Percentiles rank a stretch among this genome's conserved stretches.
These are phyloP conservation scores for Tylopilus subfusipes DNA, from an alignment of 768 basidiomycete species.

Conservation along the genomic window DNA sequence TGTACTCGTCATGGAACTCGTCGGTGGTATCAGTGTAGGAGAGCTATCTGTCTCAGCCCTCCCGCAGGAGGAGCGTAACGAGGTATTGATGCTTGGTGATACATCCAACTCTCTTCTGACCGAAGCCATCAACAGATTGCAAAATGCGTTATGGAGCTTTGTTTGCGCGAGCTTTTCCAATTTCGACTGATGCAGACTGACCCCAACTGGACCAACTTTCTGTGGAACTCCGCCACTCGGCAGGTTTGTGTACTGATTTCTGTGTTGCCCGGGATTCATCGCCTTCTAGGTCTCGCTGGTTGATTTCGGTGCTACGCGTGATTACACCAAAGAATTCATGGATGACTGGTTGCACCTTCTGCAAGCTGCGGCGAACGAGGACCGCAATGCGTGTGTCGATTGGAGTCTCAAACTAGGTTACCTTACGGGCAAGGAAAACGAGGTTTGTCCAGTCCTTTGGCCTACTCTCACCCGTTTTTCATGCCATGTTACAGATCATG, in stretches of 20 bases:
- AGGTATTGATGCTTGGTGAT: constrained; percentile 45
- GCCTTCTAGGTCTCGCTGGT: constrained; percentile 69
- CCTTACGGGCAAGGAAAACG: constrained; percentile 82
- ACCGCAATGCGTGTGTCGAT: constrained; percentile 61
- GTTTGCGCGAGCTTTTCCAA: constrained; percentile 84
- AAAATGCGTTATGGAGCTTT: constrained; percentile 74
- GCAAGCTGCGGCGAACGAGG: constrained; percentile 68
- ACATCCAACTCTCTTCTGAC: neutral
- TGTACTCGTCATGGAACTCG: constrained; percentile 87
- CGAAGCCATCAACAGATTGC: constrained; percentile 61
- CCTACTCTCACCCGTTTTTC: neutral
- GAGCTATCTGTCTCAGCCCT: constrained; percentile 53
- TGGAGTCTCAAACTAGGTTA: constrained; percentile 86
- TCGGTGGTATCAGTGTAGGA: constrained; percentile 79
- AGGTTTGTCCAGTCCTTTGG: constrained; percentile 43
- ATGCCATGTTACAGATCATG: constrained; percentile 52
- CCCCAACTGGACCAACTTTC: constrained; percentile 97
- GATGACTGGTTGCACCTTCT: constrained; percentile 84
- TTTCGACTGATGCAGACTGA: constrained; percentile 97
- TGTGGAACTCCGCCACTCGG: constrained; percentile 70
- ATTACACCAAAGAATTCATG: constrained; percentile 83
- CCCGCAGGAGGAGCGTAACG: constrained; percentile 62
- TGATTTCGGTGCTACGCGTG: constrained; percentile 93
- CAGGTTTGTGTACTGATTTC: constrained; percentile 42
- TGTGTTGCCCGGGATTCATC: neutral